phyloP scores from a whole-genome alignment of 768 basidiomycete species.

The Termitomyces sp. region DNA sequence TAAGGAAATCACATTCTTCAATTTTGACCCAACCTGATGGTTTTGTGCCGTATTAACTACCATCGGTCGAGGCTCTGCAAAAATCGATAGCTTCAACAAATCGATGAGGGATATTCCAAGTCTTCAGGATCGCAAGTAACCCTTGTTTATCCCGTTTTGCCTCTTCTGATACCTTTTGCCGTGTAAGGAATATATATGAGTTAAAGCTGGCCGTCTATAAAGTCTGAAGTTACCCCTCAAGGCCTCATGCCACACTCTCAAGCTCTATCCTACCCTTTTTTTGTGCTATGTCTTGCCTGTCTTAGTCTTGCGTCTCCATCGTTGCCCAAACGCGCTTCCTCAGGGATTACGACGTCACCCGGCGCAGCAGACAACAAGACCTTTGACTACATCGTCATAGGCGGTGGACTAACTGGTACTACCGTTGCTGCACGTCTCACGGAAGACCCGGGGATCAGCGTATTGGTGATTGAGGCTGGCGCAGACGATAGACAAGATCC shows the following conservation, averaged over 20 bases:
- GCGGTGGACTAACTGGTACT: conserved; percentile 41
- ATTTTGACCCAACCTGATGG: not conserved
- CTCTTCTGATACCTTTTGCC: not conserved
- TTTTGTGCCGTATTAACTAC: not conserved
- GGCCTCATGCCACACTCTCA: not conserved
- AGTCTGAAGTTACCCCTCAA: not conserved
- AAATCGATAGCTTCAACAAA: not conserved
- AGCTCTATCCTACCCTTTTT: not conserved
- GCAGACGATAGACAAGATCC: conserved; percentile 39
- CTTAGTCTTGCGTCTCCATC: conserved; percentile 8
- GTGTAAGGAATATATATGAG: not conserved
- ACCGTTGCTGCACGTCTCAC: conserved; percentile 44
- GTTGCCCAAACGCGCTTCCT: conserved; percentile 19
- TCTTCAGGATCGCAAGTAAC: not conserved
- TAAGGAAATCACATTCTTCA: not conserved
- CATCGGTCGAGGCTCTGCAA: not conserved
- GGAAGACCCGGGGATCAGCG: conserved; percentile 34
- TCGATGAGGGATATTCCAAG: not conserved
- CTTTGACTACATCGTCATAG: conserved; percentile 41
- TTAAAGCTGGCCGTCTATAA: not conserved
- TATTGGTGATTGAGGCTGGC: conserved; percentile 50
- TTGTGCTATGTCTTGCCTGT: not conserved
- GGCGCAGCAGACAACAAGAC: conserved; percentile 27
- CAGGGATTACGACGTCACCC: conserved; percentile 28
- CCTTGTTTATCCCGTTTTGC: not conserved